Conservation (phyloP, 116 monocot genomes). For the Zostera marina region DNA sequence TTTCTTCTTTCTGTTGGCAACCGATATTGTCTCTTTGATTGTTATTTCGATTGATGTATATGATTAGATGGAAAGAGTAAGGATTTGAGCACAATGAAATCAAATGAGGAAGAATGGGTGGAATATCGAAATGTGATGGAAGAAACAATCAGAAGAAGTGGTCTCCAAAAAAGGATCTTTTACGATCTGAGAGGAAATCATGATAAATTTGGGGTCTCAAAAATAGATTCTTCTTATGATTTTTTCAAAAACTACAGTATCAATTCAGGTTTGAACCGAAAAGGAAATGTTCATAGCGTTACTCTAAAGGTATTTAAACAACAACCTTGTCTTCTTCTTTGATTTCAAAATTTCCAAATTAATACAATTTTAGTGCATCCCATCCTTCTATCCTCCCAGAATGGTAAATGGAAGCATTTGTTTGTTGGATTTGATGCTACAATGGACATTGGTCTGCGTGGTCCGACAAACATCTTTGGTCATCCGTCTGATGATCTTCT, state of each 20-base stretch:
- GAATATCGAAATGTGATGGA: slow-evolving; percentile 51
- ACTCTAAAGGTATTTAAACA: slow-evolving; percentile 47
- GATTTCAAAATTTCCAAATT: neutral
- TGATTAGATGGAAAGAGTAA: slow-evolving; percentile 94
- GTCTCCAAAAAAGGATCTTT: slow-evolving; percentile 56
- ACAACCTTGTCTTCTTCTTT: neutral
- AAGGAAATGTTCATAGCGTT: slow-evolving; percentile 55
- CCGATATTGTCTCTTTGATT: neutral
- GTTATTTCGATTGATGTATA: neutral
- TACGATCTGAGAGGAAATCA: slow-evolving; percentile 97
- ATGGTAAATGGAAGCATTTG: slow-evolving; percentile 54
- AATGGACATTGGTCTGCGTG: slow-evolving; percentile 61
- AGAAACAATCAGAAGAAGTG: slow-evolving; percentile 48
- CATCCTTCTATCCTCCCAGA: slow-evolving; percentile 15
- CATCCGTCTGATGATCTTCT: slow-evolving; percentile 81
- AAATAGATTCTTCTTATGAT: slow-evolving; percentile 46
- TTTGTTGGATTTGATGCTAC: slow-evolving; percentile 88
- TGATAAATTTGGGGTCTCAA: slow-evolving; percentile 82
- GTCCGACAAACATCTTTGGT: slow-evolving; percentile 93
- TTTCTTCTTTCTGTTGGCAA: neutral
- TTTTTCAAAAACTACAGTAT: slow-evolving; percentile 77
- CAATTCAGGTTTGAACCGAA: slow-evolving; percentile 37
- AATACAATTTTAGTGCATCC: neutral
- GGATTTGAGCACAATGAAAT: slow-evolving; percentile 89
- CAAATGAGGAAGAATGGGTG: slow-evolving; percentile 88